These are phyloP conservation scores for Termitomyces sp. DNA, from an alignment of 768 basidiomycete species.

Conservation along the genomic window DNA sequence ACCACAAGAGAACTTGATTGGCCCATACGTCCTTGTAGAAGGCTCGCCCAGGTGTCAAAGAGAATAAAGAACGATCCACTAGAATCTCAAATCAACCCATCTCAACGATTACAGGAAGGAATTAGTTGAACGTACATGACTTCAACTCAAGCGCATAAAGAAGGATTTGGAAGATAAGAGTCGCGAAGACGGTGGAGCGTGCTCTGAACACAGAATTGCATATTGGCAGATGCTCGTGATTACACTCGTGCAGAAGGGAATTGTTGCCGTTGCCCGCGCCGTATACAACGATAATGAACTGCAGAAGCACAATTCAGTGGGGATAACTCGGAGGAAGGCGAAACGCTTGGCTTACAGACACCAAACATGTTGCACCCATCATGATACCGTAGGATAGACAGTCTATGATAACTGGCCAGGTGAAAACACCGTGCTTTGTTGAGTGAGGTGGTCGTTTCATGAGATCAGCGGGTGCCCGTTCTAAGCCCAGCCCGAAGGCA, in stretches of 20 bases:
- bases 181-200: slow-evolving; percentile 31
- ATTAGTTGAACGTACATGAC: slow-evolving; percentile 22
- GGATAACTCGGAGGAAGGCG: background rate
- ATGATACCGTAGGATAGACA: slow-evolving; percentile 30
- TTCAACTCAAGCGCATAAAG: slow-evolving; percentile 31
- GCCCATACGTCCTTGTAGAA: slow-evolving; percentile 30
- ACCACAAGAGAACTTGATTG: slow-evolving; percentile 30
- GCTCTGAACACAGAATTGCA: slow-evolving; percentile 28
- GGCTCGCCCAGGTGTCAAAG: slow-evolving; percentile 25
- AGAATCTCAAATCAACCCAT: background rate
- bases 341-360: slow-evolving; percentile 25
- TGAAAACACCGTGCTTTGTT: slow-evolving; percentile 29
- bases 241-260: slow-evolving; percentile 25
- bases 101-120: background rate
- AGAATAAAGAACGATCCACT: slow-evolving; percentile 34
- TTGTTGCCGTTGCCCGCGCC: slow-evolving; percentile 22
- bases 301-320: background rate
- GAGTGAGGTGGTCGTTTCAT: slow-evolving; percentile 42
- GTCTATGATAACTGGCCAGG: slow-evolving; percentile 31
- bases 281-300: slow-evolving; percentile 34
- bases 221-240: slow-evolving; percentile 18
- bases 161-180: slow-evolving; percentile 31
- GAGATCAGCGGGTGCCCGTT: slow-evolving; percentile 42
- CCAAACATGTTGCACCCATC: slow-evolving; percentile 28
- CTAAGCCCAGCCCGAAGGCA: slow-evolving; percentile 49